phyloP scores from a whole-genome alignment of 2,329 filamentous ascomycete species.

The Didymella segeticola region DNA sequence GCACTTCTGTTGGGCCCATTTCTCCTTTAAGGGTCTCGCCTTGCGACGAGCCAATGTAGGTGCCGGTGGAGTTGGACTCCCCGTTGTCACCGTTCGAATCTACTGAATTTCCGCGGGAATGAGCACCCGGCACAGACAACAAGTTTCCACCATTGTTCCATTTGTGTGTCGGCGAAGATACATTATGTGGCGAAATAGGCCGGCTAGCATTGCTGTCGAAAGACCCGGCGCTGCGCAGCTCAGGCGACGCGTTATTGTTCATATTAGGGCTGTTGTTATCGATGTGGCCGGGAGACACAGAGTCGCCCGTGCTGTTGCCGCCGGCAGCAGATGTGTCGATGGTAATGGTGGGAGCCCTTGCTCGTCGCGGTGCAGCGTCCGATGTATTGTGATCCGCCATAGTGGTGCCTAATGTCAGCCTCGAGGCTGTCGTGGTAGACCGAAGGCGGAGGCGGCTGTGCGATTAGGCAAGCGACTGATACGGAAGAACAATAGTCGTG shows the following conservation, averaged over 20 bases:
- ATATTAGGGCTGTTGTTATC: slow-evolving; percentile 35
- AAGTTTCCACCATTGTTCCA: slow-evolving; percentile 64
- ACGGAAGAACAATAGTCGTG: slow-evolving; percentile 31
- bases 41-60: slow-evolving; percentile 59
- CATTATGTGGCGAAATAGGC: slow-evolving; percentile 71
- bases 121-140: slow-evolving; percentile 67
- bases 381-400: slow-evolving; percentile 42
- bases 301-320: slow-evolving; percentile 43
- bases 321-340: slow-evolving; percentile 60
- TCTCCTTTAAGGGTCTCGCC: slow-evolving; percentile 53
- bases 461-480: slow-evolving; percentile 32
- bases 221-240: slow-evolving; percentile 63
- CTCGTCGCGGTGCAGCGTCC: slow-evolving; percentile 39
- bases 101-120: slow-evolving; percentile 70
- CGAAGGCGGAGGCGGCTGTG: slow-evolving; percentile 26
- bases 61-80: slow-evolving; percentile 63
- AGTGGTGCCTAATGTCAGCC: slow-evolving; percentile 27
- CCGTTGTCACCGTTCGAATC: slow-evolving; percentile 67
- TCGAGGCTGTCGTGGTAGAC: slow-evolving; percentile 13
- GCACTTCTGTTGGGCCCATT: slow-evolving; percentile 59
- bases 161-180: slow-evolving; percentile 67
- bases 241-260: slow-evolving; percentile 44
- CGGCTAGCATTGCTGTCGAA: slow-evolving; percentile 70
- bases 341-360: slow-evolving; percentile 59
- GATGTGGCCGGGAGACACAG: slow-evolving; percentile 43